Evolutionary conservation across 2,329 filamentous ascomycete genomes (phyloP), one percentile per base, ranked within the genome.

Genomic region (Penicillium expansum): DNA sequence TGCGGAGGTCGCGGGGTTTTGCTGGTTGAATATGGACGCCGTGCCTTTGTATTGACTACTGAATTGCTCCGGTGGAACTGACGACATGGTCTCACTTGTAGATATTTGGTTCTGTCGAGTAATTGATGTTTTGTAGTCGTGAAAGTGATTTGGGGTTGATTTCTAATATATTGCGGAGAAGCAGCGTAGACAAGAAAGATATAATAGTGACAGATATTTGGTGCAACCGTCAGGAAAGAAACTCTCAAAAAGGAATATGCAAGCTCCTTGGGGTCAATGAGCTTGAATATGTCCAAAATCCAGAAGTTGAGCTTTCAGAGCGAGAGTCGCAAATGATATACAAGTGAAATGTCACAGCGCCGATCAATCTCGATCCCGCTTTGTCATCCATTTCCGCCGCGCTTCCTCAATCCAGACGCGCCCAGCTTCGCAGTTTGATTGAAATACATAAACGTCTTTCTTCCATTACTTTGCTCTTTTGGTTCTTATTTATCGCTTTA

Each of bases 11-110:
- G 38, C 39, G 27, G 42, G 27, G 18, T 27, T 42, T 53, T 55
- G 47, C 14, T 58, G 56, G 39, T n/a, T 57, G 60, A 56, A 67
- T 16, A 66, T 62, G 11, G 45, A 37, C 20, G 54, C 56, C 2
- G 50, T 52, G 13, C 30, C 24, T 39, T 45, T 57, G n/a, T 39
- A 35, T 41, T 66, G 62, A 27, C 62, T 47, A 18, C 60, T 59
- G 27, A 67, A 27, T 44, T 67, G 67, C 52, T 72, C 69, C 5
- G 65, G 62, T 20, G 50, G 55, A 14, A 54, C 30, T 4, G 64
- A 62, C 5, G 64, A 55, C 65, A 67, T 67, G 5, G 9, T 33
- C 18, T 14, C 33, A 9, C 4, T 13, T 48, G 29, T 14, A 1
- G 5, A 13, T 42, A 8, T 27, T 39, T 18, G 13, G 16, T 13